phyloP scores from a whole-genome alignment of 2,329 filamentous ascomycete species.

The Colletotrichum orbiculare region DNA sequence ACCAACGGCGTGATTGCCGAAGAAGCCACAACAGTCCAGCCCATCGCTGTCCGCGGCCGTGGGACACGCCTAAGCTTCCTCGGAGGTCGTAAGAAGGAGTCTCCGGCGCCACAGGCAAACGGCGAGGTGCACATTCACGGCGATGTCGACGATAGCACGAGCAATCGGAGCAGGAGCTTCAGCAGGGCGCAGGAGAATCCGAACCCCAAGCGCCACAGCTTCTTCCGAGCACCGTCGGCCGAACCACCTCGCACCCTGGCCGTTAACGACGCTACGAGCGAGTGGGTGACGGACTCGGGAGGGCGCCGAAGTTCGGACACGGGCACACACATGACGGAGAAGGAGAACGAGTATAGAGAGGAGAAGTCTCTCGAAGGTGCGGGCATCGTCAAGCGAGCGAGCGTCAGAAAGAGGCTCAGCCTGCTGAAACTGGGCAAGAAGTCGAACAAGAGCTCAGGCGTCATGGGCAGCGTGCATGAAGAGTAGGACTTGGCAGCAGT shows the following conservation, averaged over 20 bases:
- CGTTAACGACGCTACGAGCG: conserved; percentile 37
- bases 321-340: conserved; percentile 37
- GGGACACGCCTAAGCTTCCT: conserved; percentile 68
- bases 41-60: conserved; percentile 62
- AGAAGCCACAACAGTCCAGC: conserved; percentile 62
- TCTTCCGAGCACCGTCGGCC: conserved; percentile 55
- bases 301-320: conserved; percentile 42
- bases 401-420: conserved; percentile 82
- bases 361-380: conserved; percentile 26
- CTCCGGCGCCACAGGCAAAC: conserved; percentile 41
- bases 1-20: conserved; percentile 53
- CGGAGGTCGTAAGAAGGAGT: conserved; percentile 62
- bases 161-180: conserved; percentile 39
- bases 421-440: conserved; percentile 81
- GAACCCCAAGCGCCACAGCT: conserved; percentile 51
- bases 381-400: conserved; percentile 63
- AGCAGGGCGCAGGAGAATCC: conserved; percentile 47
- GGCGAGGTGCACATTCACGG: conserved; percentile 37
- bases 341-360: conserved; percentile 43
- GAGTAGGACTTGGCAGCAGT: conserved; percentile 53
- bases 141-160: conserved; percentile 41
- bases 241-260: conserved; percentile 40
- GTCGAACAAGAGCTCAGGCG: conserved; percentile 63
- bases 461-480: conserved; percentile 67
- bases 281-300: conserved; percentile 47